Base-by-base conservation (phyloP, 148 eudicot species). In the Spergularia bocconei region DNA sequence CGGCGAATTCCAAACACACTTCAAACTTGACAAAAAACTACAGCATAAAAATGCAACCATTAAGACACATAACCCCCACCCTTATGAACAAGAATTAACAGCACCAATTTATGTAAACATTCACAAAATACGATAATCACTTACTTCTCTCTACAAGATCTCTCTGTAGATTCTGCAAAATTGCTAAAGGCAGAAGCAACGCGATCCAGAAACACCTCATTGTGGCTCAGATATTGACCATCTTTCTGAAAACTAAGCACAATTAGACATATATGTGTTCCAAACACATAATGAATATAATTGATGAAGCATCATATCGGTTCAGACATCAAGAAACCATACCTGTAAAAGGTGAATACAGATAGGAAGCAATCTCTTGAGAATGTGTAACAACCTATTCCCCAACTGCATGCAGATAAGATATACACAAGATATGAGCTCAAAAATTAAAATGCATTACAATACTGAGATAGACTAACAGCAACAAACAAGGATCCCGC, bases 331-430 rank as follows among this genome's bases (percentile, higher is more conserved):
- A 70, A 4, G 69, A 14, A 82, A 33, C 11, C 63, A 47, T 85
- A 92, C 98, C 96, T 90, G 97, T 70, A 95, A 85, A 86, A 95
- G 93, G 78, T 86, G 83, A 79, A 95, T 89, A 79, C 97, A 92
- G 29, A 95, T 89, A 51, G 98, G 98, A 71, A 90, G 88, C 84
- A 95, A 84, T 79, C 98, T 89, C 84, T 92, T 92, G 53, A 95
- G 87, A 77, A 95, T 90, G 82, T 95, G 92, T 87, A 92, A 79
- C 72, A 95, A 96, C 84, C 98, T 85, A 65, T 82, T 62, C 12
- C 98, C 98, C 83, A 95, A 80, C 98, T 95, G 88, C 82, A 84
- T 41, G 16, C 63, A 77, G 39, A 72, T 33, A 55, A 58, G 39
- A 51, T 29, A 16, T 1, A 58, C 10, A 50, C 29, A 7, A 68